phyloP scores from a whole-genome alignment of 148 eudicot species.

The Fagopyrum homotropicum region DNA sequence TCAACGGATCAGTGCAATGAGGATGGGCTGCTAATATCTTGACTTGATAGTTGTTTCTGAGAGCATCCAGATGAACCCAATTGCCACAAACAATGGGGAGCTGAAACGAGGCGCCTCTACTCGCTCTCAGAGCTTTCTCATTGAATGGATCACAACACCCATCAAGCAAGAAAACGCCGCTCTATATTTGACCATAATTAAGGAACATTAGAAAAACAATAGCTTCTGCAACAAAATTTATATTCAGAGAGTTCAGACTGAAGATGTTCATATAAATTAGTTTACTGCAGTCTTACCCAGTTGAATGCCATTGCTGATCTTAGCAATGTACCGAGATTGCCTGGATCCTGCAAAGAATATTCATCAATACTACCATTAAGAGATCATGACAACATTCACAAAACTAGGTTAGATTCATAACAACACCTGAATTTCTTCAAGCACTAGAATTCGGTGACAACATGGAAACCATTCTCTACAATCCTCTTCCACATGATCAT shows the following conservation, averaged over 20 bases:
- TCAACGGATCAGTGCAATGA: constrained; percentile 16
- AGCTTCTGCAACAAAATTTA: neutral
- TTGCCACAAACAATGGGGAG: constrained; percentile 67
- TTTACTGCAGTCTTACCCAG: constrained; percentile 48
- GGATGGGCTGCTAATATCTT: constrained; percentile 88
- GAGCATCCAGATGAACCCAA: constrained; percentile 53
- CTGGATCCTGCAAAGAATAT: constrained; percentile 65
- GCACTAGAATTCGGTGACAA: constrained; percentile 68
- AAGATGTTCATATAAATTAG: neutral
- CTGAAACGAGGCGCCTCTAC: constrained; percentile 91
- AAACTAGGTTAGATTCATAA: neutral
- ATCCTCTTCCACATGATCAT: constrained; percentile 27
- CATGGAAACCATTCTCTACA: constrained; percentile 44
- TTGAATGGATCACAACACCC: constrained; percentile 98
- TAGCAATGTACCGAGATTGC: constrained; percentile 87
- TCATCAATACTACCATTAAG: neutral
- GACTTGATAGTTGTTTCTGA: constrained; percentile 34
- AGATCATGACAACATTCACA: neutral
- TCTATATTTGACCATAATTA: constrained; percentile 17
- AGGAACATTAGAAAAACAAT: neutral
- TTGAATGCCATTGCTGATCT: constrained; percentile 87
- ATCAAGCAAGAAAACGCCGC: constrained; percentile 68
- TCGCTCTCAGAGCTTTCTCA: constrained; percentile 82
- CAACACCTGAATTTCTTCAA: constrained; percentile 88
- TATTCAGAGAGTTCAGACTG: constrained; percentile 16